Conservation (phyloP, 129 eudicot genomes). For the Ambrosia trifida region DNA sequence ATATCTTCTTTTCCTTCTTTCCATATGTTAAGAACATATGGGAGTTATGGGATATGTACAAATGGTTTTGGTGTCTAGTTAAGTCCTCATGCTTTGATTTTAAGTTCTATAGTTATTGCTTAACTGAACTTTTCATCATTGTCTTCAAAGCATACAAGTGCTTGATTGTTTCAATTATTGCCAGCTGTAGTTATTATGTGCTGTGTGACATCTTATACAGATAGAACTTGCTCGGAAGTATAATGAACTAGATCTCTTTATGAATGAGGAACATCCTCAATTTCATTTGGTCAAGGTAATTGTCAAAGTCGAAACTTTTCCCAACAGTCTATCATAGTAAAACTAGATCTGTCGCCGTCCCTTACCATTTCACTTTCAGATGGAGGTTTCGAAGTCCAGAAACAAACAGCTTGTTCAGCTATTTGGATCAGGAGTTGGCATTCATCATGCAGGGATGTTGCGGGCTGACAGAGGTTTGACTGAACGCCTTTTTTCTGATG, state of each 20-base stretch:
- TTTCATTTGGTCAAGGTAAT: slow-evolving; percentile 72
- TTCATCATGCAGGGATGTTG: slow-evolving; percentile 99
- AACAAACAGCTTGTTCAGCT: slow-evolving; percentile 84
- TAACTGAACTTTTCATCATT: slow-evolving; percentile 7
- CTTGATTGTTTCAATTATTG: neutral
- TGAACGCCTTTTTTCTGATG: slow-evolving; percentile 88
- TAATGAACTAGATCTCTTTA: slow-evolving; percentile 62
- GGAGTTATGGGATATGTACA: neutral
- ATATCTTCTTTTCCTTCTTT: slow-evolving; percentile 9
- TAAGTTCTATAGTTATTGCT: slow-evolving; percentile 3
- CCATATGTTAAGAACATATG: slow-evolving; percentile 5
- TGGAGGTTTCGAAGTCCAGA: slow-evolving; percentile 87
- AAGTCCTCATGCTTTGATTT: neutral
- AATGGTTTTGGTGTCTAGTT: slow-evolving; percentile 2
- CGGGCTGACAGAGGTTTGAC: slow-evolving; percentile 93
- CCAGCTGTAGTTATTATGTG: neutral
- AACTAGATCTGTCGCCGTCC: slow-evolving; percentile 20
- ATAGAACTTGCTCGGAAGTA: slow-evolving; percentile 74
- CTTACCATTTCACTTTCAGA: slow-evolving; percentile 51
- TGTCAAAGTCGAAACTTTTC: slow-evolving; percentile 18
- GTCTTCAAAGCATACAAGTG: slow-evolving; percentile 11
- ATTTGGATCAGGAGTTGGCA: slow-evolving; percentile 84
- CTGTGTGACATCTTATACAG: slow-evolving; percentile 39
- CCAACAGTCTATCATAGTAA: slow-evolving; percentile 5
- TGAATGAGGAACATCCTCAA: slow-evolving; percentile 82